A percentile compares a stretch with the other conserved stretches of the same genome.
Conservation (phyloP, 2,329 filamentous ascomycete genomes). For the Claviceps citrina region DNA sequence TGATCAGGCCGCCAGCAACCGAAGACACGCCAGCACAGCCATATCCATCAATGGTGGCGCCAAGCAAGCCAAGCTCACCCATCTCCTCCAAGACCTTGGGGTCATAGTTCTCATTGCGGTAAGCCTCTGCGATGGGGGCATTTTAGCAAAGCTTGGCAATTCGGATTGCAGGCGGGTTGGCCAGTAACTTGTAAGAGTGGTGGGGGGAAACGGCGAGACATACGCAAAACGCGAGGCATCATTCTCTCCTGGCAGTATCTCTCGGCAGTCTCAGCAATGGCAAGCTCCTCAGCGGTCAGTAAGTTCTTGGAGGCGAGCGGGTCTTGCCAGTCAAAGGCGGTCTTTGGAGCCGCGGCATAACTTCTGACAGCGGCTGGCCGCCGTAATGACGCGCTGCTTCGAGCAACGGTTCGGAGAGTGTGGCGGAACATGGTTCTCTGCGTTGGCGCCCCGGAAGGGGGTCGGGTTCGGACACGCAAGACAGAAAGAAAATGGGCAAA, state of each 20-base stretch:
- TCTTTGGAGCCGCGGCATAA: conserved; percentile 21
- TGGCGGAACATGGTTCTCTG: conserved; percentile 17
- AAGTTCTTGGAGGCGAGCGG: conserved; percentile 61
- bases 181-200: background rate
- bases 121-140: conserved; percentile 45
- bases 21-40: conserved; percentile 78
- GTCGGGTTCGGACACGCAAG: too few relatives aligned
- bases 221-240: conserved; percentile 73
- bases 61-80: conserved; percentile 79
- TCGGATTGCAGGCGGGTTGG: background rate
- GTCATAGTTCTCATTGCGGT: conserved; percentile 74
- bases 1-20: conserved; percentile 80
- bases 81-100: conserved; percentile 75
- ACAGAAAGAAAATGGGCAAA: background rate
- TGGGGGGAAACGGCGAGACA: conserved; percentile 14
- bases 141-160: conserved; percentile 3
- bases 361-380: conserved; percentile 16
- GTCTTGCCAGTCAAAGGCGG: conserved; percentile 77
- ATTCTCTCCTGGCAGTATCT: conserved; percentile 86
- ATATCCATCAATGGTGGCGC: conserved; percentile 74
- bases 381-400: conserved; percentile 11
- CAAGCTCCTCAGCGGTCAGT: conserved; percentile 78
- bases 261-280: conserved; percentile 80
- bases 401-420: conserved; percentile 15
- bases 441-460: background rate